These are phyloP conservation scores for Penicillium sclerotiorum DNA, from an alignment of 2,329 filamentous ascomycete species.

Conservation along the genomic window DNA sequence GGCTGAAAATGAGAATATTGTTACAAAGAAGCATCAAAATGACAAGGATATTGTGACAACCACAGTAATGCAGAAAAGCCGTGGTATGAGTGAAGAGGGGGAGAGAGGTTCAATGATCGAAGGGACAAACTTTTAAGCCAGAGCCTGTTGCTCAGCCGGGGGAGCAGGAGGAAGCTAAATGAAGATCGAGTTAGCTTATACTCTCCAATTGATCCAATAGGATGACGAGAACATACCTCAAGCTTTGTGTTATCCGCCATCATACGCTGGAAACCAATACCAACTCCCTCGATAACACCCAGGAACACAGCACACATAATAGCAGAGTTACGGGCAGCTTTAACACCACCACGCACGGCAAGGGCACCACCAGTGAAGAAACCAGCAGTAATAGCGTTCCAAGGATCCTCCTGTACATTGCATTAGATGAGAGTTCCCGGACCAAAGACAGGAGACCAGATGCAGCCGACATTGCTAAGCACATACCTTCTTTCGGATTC, in stretches of 20 bases:
- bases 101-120: too few relatives aligned
- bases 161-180: conserved; percentile 41
- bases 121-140: too few relatives aligned
- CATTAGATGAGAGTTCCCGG: conserved; percentile 62
- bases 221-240: conserved; percentile 61
- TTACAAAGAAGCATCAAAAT: too few relatives aligned
- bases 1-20: neutral
- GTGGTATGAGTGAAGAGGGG: conserved; percentile 2
- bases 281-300: conserved; percentile 95
- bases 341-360: conserved; percentile 87
- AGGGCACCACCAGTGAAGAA: conserved; percentile 95
- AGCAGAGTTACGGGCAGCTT: conserved; percentile 89
- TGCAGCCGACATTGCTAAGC: too few relatives aligned
- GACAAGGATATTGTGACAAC: neutral
- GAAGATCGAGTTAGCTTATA: neutral
- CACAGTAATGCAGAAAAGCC: neutral
- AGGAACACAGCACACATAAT: conserved; percentile 94
- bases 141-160: conserved; percentile 38
- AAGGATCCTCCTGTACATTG: conserved; percentile 75
- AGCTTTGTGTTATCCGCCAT: conserved; percentile 86
- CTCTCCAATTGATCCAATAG: neutral
- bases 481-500: conserved; percentile 79
- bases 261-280: conserved; percentile 93
- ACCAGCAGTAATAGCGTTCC: conserved; percentile 95
- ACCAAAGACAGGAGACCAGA: neutral